Percentiles rank a stretch among this genome's conserved stretches.
Conservation (phyloP, 129 eudicot species). For the Erigeron canadensis region DNA sequence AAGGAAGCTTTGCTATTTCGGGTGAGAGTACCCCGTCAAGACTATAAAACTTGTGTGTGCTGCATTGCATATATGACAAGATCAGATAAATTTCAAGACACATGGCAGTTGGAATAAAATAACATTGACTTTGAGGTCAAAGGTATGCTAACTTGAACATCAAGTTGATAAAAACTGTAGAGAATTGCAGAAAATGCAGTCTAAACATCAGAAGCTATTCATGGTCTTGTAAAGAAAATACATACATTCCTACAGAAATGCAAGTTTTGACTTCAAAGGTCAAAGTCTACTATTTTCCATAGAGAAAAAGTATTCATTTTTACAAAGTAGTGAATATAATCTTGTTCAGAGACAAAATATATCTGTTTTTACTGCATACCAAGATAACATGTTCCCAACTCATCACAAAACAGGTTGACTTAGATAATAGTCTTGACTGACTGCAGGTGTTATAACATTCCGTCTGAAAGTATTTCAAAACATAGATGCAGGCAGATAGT, state of each 20-base stretch:
- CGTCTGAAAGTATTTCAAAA: neutral
- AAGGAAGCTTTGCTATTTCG: slow-evolving; percentile 61
- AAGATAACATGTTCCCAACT: neutral
- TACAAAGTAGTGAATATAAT: neutral
- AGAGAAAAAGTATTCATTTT: neutral
- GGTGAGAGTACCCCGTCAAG: slow-evolving; percentile 87
- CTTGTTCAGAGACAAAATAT: neutral
- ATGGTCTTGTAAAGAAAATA: neutral
- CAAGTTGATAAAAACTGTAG: neutral
- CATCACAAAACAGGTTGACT: neutral
- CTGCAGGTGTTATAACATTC: neutral
- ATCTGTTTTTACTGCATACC: neutral
- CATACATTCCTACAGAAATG: slow-evolving; percentile 1
- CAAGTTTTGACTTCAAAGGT: slow-evolving; percentile 19
- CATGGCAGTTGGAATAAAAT: neutral
- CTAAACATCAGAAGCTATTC: neutral
- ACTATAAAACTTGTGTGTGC: slow-evolving; percentile 60
- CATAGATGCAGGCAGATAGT: neutral
- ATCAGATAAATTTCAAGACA: slow-evolving; percentile 13
- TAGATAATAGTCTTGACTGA: neutral
- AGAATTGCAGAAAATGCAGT: neutral
- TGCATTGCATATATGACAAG: slow-evolving; percentile 32
- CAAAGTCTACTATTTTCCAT: neutral
- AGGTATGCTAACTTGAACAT: neutral
- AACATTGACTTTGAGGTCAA: slow-evolving; percentile 26